Conservation (phyloP, 495 filamentous ascomycete genomes). For the Daldinia bambusicola region DNA sequence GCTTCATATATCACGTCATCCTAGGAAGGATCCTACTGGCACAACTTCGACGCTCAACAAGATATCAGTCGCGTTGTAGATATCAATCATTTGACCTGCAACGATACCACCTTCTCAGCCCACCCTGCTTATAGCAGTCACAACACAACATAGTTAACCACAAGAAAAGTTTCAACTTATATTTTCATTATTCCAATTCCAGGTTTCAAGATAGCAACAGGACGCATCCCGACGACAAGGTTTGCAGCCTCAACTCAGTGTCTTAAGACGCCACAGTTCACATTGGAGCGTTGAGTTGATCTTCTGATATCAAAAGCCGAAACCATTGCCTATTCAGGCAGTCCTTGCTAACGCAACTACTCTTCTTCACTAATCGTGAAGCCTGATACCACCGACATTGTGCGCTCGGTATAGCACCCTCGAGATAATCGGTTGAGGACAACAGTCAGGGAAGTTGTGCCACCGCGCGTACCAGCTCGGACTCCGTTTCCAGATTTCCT, state of each 20-base stretch:
- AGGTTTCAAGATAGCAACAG: background rate
- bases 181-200: background rate
- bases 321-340: background rate
- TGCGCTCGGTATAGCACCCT: background rate
- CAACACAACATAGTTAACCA: background rate
- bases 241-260: conserved; percentile 37
- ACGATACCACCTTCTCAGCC: background rate
- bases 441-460: background rate
- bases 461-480: conserved; percentile 21
- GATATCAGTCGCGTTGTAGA: background rate
- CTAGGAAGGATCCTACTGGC: too few species aligned
- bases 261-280: conserved; percentile 5
- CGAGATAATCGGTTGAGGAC: background rate
- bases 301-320: background rate
- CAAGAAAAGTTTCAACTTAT: background rate
- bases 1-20: too few species aligned
- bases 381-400: background rate
- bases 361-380: background rate
- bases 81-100: background rate
- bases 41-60: background rate
- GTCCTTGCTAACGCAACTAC: background rate
- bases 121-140: background rate
- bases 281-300: background rate
- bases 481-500: conserved; percentile 32
- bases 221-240: conserved; percentile 21